These are phyloP conservation scores for Plectosphaerella cucumerina DNA, from an alignment of 2,329 filamentous ascomycete species.

Conservation along the genomic window DNA sequence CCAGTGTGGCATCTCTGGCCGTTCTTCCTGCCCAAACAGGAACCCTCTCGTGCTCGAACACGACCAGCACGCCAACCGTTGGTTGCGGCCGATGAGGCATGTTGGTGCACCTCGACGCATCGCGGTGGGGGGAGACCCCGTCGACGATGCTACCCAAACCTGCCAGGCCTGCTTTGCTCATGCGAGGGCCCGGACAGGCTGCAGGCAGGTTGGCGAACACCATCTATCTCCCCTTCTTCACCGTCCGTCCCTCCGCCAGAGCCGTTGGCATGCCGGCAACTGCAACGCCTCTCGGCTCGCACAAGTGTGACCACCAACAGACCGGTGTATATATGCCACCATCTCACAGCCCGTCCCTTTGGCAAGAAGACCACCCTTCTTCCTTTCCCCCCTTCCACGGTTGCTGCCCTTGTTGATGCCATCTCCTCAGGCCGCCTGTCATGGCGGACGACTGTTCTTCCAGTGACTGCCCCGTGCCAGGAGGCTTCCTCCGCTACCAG, in stretches of 20 bases:
- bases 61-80: too few species aligned
- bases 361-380: slow-evolving; percentile 2
- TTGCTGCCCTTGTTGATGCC: slow-evolving; percentile 8
- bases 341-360: background rate
- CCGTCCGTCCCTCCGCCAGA: too few species aligned
- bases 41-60: too few species aligned
- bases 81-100: too few species aligned
- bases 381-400: background rate
- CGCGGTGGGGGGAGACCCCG: background rate
- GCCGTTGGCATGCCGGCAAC: background rate
- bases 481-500: slow-evolving; percentile 31
- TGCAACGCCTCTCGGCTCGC: background rate
- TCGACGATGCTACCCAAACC: background rate
- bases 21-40: too few species aligned
- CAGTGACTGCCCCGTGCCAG: slow-evolving; percentile 26
- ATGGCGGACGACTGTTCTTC: slow-evolving; percentile 32
- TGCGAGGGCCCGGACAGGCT: background rate
- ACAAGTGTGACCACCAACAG: background rate
- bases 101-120: too few species aligned
- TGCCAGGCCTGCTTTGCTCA: background rate
- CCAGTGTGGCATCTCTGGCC: too few species aligned
- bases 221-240: background rate
- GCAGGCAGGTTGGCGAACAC: background rate
- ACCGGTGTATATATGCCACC: slow-evolving; percentile 10
- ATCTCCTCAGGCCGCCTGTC: slow-evolving; percentile 9